Conservation (phyloP, 1,139 yeast genomes). For the Kodamaea ohmeri region DNA sequence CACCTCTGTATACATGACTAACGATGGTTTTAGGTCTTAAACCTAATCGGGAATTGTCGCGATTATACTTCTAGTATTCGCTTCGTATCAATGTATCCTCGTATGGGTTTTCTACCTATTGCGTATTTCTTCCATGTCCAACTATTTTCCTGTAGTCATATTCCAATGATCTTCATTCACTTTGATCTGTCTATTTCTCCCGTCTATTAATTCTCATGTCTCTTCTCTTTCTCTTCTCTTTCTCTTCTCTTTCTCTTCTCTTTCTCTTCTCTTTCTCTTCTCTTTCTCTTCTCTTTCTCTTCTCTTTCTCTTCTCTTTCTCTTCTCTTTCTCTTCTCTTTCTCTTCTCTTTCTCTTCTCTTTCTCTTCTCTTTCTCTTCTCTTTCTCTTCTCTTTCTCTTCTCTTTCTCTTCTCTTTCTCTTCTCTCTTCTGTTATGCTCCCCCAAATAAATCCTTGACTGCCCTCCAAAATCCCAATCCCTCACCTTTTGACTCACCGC, state of each 20-base stretch:
- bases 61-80: too few relatives aligned
- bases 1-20: too few relatives aligned
- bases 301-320: background rate
- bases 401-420: background rate
- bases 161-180: too few relatives aligned
- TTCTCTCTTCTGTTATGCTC: too few relatives aligned
- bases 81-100: too few relatives aligned
- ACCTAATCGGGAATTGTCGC: too few relatives aligned
- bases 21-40: too few relatives aligned
- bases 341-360: background rate
- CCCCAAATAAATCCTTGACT: constrained; percentile 20
- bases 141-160: too few relatives aligned
- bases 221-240: background rate
- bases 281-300: background rate
- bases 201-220: too few relatives aligned
- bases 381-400: background rate
- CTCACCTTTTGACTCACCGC: constrained; percentile 5
- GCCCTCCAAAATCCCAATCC: constrained; percentile 29
- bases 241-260: background rate
- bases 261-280: background rate
- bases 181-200: too few relatives aligned
- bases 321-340: background rate
- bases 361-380: background rate
- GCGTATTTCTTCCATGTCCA: too few relatives aligned
- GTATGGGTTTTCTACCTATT: too few relatives aligned